Base-by-base conservation (phyloP, 2,329 filamentous ascomycete genomes). In the Fusarium sp. region DNA sequence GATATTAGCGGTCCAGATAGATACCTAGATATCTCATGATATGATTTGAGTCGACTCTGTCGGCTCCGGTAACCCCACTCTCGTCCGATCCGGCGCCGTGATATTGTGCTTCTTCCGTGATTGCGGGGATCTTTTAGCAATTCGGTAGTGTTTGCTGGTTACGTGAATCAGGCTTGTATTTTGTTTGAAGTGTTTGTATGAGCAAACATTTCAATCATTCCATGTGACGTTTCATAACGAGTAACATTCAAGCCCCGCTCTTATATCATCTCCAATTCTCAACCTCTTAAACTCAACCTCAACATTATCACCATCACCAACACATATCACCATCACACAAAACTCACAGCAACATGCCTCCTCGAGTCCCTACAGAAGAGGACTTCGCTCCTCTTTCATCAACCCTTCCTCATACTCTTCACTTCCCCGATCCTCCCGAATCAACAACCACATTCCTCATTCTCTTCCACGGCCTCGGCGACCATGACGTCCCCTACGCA, bases 391-490 rank as follows among this genome's bases (percentile, higher is more conserved):
- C 81, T 30, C 80, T 87, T 20, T 53, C 62, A 22, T 53, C 20
- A 8, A 66, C 62, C 42, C 70, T 78, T 24, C 75, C 81, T 15
- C 75, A 85, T 63, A 80, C 83, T 53, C 77, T 87, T 47, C 81
- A 86, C 72, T 86, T 83, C 76, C 86, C 86, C 44, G 78, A 82
- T 29, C 85, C 87, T 24, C 82, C 87, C 40, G 88, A 91, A 66
- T 87, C 87, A 15, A 88, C 91, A 12, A 92, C 90, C 45, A 91
- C 95, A 73, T 85, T 97, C 72, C 88, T 97, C 67, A 82, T 97
- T 76, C 87, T 97, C 54, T 89, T 97, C 62, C 94, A 97, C 80
- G 94, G 94, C 70, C 87, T 97, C 15, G 94, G 94, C 68, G 94
- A 97, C 81, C 89, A 87, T 34, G 87, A 93, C 64, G 76, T 78